phyloP scores from a whole-genome alignment of 805 yeast genomes.

The Diddensiella caesifluorescens region DNA sequence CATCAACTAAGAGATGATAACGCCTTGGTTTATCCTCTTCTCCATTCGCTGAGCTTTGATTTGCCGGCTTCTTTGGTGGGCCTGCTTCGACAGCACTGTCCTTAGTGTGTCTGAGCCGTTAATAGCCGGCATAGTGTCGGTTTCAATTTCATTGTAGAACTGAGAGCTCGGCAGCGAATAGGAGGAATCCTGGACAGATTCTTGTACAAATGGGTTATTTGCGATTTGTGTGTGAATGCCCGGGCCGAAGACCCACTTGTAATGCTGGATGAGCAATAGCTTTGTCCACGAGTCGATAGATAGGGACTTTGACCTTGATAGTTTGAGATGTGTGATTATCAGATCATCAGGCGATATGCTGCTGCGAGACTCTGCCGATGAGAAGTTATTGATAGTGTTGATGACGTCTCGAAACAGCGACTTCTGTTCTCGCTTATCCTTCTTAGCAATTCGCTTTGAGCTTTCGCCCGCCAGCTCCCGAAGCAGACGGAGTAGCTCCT shows the following conservation, averaged over 20 bases:
- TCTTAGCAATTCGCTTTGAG: conserved; percentile 53
- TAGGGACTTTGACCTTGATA: conserved; percentile 25
- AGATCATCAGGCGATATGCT: conserved; percentile 18
- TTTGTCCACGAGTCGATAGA: conserved; percentile 32
- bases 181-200: conserved; percentile 17
- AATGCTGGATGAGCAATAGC: conserved; percentile 31
- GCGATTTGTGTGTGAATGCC: conserved; percentile 35
- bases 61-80: conserved; percentile 8
- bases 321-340: conserved; percentile 25
- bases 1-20: conserved; percentile 8
- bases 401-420: conserved; percentile 57
- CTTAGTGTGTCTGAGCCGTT: conserved; percentile 2
- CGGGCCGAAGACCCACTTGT: conserved; percentile 34
- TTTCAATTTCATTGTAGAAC: conserved; percentile 1
- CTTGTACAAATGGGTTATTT: conserved; percentile 28
- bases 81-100: conserved; percentile 1
- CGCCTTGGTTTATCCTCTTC: conserved; percentile 14
- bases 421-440: conserved; percentile 54
- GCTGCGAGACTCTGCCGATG: conserved; percentile 32
- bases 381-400: conserved; percentile 41
- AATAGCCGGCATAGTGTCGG: neutral
- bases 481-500: conserved; percentile 27
- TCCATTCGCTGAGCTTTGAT: conserved; percentile 13
- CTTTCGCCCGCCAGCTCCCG: conserved; percentile 43
- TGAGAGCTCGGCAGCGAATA: conserved; percentile 2